These are phyloP conservation scores for Podospora sp. DNA, from an alignment of 495 filamentous ascomycete species.

Conservation along the genomic window DNA sequence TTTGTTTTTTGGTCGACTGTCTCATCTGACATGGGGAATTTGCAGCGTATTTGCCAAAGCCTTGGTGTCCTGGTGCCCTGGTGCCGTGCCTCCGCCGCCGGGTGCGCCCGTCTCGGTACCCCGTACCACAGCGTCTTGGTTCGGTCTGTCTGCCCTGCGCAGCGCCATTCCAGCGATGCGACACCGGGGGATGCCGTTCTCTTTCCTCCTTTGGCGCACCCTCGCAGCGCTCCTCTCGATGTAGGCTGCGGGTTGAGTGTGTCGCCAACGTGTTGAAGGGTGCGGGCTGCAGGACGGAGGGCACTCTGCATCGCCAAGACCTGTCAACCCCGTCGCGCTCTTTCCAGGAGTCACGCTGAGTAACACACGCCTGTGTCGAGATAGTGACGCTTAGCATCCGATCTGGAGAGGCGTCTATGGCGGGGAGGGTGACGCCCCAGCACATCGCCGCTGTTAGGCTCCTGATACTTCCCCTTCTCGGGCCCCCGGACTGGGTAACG, in stretches of 20 bases:
- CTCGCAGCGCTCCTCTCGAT: neutral
- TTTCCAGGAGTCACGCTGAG: constrained; percentile 2
- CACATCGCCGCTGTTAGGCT: neutral
- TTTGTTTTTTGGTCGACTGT: no score
- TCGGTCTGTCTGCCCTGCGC: neutral
- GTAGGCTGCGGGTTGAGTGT: neutral
- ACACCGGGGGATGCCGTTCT: neutral
- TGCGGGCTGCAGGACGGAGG: neutral
- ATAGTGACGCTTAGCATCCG: neutral
- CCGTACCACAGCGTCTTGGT: neutral
- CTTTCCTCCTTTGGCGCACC: neutral
- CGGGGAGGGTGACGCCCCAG: neutral
- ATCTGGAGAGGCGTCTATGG: neutral
- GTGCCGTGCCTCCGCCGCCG: neutral
- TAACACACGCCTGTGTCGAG: constrained; percentile 10
- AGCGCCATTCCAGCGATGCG: neutral
- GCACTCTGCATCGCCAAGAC: constrained; percentile 11
- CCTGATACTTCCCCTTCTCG: neutral
- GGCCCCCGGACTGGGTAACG: neutral
- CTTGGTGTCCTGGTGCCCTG: no score
- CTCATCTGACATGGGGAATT: no score
- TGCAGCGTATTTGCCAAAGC: no score
- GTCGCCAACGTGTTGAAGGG: neutral
- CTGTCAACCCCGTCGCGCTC: neutral
- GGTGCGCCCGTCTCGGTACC: constrained; percentile 14